Percentiles rank a stretch among this genome's conserved stretches.
Conservation (phyloP, 305 asterid species). For the Solanum hybrid region DNA sequence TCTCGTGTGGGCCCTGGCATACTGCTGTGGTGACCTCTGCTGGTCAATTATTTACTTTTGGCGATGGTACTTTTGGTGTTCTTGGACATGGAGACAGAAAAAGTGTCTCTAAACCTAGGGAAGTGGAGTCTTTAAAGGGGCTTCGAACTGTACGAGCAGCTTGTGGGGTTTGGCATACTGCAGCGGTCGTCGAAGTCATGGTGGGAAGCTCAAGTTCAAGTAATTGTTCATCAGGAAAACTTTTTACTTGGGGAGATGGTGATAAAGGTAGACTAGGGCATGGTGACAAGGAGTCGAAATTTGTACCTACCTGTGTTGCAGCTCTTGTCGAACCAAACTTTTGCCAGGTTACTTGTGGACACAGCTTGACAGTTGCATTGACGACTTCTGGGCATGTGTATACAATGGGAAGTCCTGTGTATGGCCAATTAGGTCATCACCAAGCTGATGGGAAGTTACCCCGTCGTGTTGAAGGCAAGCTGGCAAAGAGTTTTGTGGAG, state of each 20-base stretch:
- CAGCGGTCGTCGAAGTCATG: constrained; percentile 26
- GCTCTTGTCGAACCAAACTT: constrained; percentile 22
- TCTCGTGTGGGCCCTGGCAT: constrained; percentile 25
- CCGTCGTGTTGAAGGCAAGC: constrained; percentile 21
- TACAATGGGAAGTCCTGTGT: constrained; percentile 23
- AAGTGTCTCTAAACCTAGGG: constrained; percentile 20
- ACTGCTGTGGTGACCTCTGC: constrained; percentile 25
- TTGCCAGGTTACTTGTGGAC: constrained; percentile 27
- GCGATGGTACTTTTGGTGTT: constrained; percentile 29
- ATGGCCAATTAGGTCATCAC: constrained; percentile 25
- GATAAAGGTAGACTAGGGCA: constrained; percentile 25
- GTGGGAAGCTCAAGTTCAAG: constrained; percentile 26
- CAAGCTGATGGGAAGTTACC: constrained; percentile 23
- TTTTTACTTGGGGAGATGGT: constrained; percentile 31
- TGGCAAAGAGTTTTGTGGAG: constrained; percentile 16
- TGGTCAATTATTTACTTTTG: constrained; percentile 25
- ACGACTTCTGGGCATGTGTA: constrained; percentile 22
- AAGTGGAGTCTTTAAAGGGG: constrained; percentile 25
- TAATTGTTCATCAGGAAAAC: constrained; percentile 24
- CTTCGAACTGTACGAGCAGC: constrained; percentile 23
- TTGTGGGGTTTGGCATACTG: constrained; percentile 32
- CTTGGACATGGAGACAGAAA: constrained; percentile 23
- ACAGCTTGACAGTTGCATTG: constrained; percentile 23
- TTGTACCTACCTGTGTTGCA: constrained; percentile 24
- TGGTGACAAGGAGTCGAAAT: constrained; percentile 20